Evolutionary conservation across 441 rosid genomes (phyloP).

Genomic region (Syzygium malaccense): DNA sequence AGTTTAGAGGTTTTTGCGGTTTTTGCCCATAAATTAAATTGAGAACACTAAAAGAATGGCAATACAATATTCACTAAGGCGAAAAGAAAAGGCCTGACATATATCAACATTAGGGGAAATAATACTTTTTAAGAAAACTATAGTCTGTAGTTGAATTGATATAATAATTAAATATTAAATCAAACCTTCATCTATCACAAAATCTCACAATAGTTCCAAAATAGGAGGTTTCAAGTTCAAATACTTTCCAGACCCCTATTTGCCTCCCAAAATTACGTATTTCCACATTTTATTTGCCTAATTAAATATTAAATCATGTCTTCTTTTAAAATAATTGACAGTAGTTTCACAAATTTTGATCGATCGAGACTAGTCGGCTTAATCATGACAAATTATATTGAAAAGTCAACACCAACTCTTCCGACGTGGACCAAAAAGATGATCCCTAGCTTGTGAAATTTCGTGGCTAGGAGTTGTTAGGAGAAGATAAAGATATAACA

Average conservation of each 20-base stretch:
- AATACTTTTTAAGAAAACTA: background rate
- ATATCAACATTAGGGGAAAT: background rate
- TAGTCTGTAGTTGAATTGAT: background rate
- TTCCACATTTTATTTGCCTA: no score
- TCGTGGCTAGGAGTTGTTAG: no score
- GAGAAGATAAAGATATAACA: no score
- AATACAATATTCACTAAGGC: background rate
- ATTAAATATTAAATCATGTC: no score
- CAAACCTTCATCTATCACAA: background rate
- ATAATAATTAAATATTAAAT: background rate
- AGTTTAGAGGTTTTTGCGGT: no score
- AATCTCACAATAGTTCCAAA: background rate
- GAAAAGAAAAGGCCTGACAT: background rate
- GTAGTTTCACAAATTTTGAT: no score
- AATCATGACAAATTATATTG: no score
- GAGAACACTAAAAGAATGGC: background rate
- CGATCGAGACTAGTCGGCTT: no score
- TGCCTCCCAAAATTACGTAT: background rate
- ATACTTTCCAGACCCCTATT: background rate
- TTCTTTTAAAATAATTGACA: no score
- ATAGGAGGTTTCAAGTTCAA: fast-evolving
- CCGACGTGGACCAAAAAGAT: no score
- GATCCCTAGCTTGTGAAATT: no score
- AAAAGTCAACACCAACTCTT: no score
- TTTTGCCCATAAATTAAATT: background rate